Evolutionary conservation across 768 basidiomycete species (phyloP), one percentile per base, ranked within the genome.

Genomic region (Grammothele lineata): DNA sequence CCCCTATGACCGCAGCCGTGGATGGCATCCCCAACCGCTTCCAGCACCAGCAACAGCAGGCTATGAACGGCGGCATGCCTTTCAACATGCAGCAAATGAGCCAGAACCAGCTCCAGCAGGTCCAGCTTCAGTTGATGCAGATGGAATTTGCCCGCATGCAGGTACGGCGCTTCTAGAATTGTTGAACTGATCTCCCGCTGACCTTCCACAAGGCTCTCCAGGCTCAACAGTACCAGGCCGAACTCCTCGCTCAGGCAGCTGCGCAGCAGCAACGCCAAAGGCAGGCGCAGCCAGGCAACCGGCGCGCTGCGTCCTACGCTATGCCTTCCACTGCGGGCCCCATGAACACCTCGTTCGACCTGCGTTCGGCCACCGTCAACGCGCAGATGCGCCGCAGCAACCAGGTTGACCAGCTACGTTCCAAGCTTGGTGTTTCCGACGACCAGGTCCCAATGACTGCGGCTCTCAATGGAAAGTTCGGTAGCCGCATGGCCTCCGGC

Each of bases 61-160:
- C 74, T 71, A 69, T 75, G 68, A 70, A 68, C 65, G 50, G 80
- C 7, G 78, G 66, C 42, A 72, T 70, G 37, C 70, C 66, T 22
- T 76, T 74, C 49, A 70, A 66, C 59, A 53, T 53, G 17, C 71
- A 70, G 37, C 62, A 66, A 32, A 71, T 68, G 43, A 64, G 69
- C 34, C 81, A 80, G 37, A 67, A 71, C 36, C 82, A 83, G 59
- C 67, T 74, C 35, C 81, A 82, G 57, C 77, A 82, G 44, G 70
- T 87, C 45, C 88, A 90, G 68, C 74, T 91, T 76, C 88, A 92
- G 69, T 73, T 91, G 74, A 77, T 91, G 69, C 90, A 92, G 61
- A 71, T 92, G 47, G 89, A 92, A 69, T 76, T 92, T 56, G 66
- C 89, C 62, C 80, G 78, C 62, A 77, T 92, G 52, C 89, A 91